Conservation (phyloP, 108 stramenopile species). For the Mediolabrus comicus region DNA sequence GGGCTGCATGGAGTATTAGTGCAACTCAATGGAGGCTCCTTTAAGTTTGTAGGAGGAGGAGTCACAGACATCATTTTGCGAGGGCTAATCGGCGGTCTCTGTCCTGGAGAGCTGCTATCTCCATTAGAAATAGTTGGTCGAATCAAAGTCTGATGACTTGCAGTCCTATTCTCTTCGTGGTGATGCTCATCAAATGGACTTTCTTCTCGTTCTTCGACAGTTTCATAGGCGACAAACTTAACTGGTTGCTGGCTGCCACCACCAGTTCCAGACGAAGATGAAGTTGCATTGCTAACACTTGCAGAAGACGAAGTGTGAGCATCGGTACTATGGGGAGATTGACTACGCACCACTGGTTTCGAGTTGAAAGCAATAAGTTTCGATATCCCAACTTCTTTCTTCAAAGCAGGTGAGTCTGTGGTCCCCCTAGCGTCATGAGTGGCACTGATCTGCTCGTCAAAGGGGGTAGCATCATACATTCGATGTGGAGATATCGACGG, state of each 20-base stretch:
- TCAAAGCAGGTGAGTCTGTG: not conserved
- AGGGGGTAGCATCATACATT: not conserved
- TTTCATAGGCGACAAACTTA: not conserved
- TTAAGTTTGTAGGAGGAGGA: not conserved
- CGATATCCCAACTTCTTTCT: not conserved
- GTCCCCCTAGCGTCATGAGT: not conserved
- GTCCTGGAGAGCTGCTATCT: not conserved
- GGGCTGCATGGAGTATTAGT: not conserved
- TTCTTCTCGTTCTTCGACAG: not conserved
- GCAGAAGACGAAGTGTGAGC: not conserved
- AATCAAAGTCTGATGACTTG: not conserved
- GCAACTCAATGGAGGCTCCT: not conserved
- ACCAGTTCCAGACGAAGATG: not conserved
- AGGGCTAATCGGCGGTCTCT: not conserved
- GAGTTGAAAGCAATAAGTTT: not conserved
- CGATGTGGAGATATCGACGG: not conserved
- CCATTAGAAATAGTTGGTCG: not conserved
- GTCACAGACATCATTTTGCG: not conserved
- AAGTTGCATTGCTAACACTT: not conserved
- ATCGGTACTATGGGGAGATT: not conserved
- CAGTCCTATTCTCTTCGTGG: not conserved
- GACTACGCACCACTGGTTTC: not conserved
- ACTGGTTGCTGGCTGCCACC: conserved; percentile 1
- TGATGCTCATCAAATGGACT: not conserved
- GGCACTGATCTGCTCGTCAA: not conserved